Conservation (phyloP, 495 filamentous ascomycete species). For the Margaritispora aquatica region DNA sequence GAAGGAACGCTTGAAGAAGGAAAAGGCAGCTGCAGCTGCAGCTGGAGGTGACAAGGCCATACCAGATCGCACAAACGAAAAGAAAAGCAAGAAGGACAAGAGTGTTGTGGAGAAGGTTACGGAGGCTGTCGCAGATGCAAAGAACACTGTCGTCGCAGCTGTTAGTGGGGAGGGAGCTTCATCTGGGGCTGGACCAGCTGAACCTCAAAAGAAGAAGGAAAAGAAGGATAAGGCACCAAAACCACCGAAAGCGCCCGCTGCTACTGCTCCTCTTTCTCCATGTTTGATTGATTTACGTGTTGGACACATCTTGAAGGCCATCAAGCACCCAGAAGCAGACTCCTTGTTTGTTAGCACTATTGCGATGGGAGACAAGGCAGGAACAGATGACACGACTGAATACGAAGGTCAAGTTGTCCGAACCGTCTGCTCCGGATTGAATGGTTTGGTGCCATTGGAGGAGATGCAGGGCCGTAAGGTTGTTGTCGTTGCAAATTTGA, state of each 20-base stretch:
- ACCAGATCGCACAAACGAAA: constrained; percentile 44
- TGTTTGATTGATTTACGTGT: constrained; percentile 88
- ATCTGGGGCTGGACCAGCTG: not conserved
- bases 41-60: constrained; percentile 36
- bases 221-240: constrained; percentile 76
- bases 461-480: constrained; percentile 97
- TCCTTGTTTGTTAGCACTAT: constrained; percentile 95
- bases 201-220: constrained; percentile 60
- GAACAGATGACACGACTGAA: constrained; percentile 79
- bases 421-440: constrained; percentile 93
- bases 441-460: constrained; percentile 83
- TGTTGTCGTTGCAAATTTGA: constrained; percentile 91
- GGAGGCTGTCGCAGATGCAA: constrained; percentile 24
- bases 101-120: constrained; percentile 23
- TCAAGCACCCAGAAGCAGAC: constrained; percentile 94
- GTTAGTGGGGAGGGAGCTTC: constrained; percentile 26
- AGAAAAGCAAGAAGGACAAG: constrained; percentile 28
- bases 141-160: constrained; percentile 39
- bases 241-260: constrained; percentile 58
- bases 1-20: constrained; percentile 84
- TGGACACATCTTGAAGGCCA: constrained; percentile 91
- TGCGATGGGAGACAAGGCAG: constrained; percentile 82
- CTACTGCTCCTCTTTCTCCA: constrained; percentile 68
- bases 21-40: constrained; percentile 61
- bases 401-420: constrained; percentile 82